Evolutionary conservation across 2,329 filamentous ascomycete species (phyloP).

Genomic region (Rutstroemia sp.): DNA sequence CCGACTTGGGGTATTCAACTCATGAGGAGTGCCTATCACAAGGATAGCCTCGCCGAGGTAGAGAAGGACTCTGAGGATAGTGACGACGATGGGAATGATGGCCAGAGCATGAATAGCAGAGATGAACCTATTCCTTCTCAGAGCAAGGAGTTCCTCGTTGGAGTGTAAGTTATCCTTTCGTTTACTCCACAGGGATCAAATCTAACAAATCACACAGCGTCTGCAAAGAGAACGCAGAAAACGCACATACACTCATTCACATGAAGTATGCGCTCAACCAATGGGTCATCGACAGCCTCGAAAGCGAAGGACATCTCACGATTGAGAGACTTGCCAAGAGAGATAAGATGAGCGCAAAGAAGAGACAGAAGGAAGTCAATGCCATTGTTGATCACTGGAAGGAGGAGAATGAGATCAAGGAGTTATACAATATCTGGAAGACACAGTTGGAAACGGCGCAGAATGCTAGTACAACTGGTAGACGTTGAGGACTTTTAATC

Average conservation of each 20-base stretch:
- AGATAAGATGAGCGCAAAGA: slow-evolving; percentile 52
- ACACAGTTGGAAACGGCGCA: slow-evolving; percentile 47
- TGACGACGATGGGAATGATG: slow-evolving; percentile 32
- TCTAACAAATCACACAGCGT: slow-evolving; percentile 28
- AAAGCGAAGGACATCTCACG: slow-evolving; percentile 48
- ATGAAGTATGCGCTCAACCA: slow-evolving; percentile 71
- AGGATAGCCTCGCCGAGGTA: slow-evolving; percentile 58
- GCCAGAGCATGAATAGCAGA: slow-evolving; percentile 37
- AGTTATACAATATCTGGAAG: slow-evolving; percentile 60
- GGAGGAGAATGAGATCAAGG: slow-evolving; percentile 47
- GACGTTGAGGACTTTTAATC: not conserved
- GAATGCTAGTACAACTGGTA: slow-evolving; percentile 8
- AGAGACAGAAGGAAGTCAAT: slow-evolving; percentile 53
- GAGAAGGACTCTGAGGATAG: slow-evolving; percentile 35
- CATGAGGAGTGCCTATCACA: slow-evolving; percentile 57
- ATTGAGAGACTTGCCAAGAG: slow-evolving; percentile 52
- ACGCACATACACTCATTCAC: slow-evolving; percentile 65
- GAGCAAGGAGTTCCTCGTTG: slow-evolving; percentile 43
- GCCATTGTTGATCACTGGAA: slow-evolving; percentile 60
- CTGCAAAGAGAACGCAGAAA: slow-evolving; percentile 58
- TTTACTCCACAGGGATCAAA: slow-evolving; percentile 11
- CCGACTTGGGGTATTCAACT: slow-evolving; percentile 59
- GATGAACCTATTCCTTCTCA: slow-evolving; percentile 39
- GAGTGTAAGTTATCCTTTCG: slow-evolving; percentile 33
- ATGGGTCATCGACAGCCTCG: slow-evolving; percentile 59